Percentiles rank a stretch among this genome's conserved stretches.
phyloP scores from a whole-genome alignment of 179 eudicot genomes.

The Drosera spatulata region DNA sequence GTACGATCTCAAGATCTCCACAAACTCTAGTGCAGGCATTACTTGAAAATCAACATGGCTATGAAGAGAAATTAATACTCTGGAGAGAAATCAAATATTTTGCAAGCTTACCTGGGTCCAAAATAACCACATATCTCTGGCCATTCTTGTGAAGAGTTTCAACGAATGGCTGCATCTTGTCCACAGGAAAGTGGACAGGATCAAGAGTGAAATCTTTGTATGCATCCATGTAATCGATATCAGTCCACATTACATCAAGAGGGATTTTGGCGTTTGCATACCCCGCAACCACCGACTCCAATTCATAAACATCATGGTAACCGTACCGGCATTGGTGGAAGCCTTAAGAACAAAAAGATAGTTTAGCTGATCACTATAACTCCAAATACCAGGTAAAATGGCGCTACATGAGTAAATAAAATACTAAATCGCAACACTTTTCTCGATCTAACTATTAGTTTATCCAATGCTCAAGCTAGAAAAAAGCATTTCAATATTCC shows the following conservation, averaged over 20 bases:
- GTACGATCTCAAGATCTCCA: too few species aligned
- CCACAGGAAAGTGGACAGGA: slow-evolving; percentile 39
- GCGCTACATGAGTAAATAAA: too few species aligned
- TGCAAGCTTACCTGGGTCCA: slow-evolving; percentile 50
- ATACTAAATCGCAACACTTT: too few species aligned
- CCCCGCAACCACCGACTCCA: slow-evolving; percentile 34
- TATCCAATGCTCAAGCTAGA: too few species aligned
- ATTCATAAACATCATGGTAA: slow-evolving; percentile 28
- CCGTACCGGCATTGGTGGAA: slow-evolving; percentile 69
- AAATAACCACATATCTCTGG: slow-evolving; percentile 47
- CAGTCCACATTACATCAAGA: slow-evolving; percentile 65
- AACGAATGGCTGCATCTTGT: slow-evolving; percentile 32
- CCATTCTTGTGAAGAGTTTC: slow-evolving; percentile 33
- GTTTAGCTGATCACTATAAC: background rate
- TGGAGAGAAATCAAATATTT: too few species aligned
- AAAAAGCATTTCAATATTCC: too few species aligned
- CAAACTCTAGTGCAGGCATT: too few species aligned
- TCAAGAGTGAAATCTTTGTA: slow-evolving; percentile 57
- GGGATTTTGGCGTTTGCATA: slow-evolving; percentile 46
- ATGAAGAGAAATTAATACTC: background rate
- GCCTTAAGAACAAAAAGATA: slow-evolving; percentile 18
- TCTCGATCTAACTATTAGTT: too few species aligned
- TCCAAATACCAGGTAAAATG: background rate
- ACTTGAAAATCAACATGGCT: background rate
- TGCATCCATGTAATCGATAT: slow-evolving; percentile 65